Evolutionary conservation across 2,329 filamentous ascomycete genomes (phyloP).

Genomic region (Diaporthe longicolla): DNA sequence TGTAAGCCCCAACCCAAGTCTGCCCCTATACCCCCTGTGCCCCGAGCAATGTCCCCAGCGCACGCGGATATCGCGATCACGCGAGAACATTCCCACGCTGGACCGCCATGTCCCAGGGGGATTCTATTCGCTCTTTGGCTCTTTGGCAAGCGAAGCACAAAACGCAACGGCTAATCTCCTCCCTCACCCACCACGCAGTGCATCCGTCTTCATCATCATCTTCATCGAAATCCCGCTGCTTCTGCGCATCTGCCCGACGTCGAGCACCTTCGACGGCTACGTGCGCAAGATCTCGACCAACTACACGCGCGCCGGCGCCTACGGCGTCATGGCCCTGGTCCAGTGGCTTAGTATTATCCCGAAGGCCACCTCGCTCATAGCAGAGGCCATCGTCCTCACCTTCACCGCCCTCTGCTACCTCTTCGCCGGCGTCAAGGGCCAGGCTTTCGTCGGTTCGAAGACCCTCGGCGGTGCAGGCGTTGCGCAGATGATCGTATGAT

Average conservation of each 20-base stretch:
- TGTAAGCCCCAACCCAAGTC: conserved; percentile 59
- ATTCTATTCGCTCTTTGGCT: not conserved
- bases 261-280: conserved; percentile 85
- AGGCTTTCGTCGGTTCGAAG: conserved; percentile 93
- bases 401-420: conserved; percentile 86
- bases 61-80: not conserved
- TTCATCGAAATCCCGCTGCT: conserved; percentile 95
- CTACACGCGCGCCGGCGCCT: conserved; percentile 94
- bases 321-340: conserved; percentile 82
- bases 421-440: conserved; percentile 83
- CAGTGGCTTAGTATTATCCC: conserved; percentile 86
- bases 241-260: conserved; percentile 97
- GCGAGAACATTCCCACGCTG: not conserved
- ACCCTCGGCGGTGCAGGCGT: conserved; percentile 94
- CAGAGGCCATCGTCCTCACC: conserved; percentile 84
- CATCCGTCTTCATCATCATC: conserved; percentile 80
- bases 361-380: conserved; percentile 81
- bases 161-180: conserved; percentile 15
- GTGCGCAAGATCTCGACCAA: conserved; percentile 96
- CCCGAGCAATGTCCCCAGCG: not conserved
- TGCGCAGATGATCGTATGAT: conserved; percentile 96
- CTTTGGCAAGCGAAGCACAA: not conserved
- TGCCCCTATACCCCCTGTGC: not conserved
- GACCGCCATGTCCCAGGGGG: not conserved
- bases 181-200: conserved; percentile 59